Base-by-base conservation (phyloP, 106 monocot genomes). In the Apostasia ramifera region DNA sequence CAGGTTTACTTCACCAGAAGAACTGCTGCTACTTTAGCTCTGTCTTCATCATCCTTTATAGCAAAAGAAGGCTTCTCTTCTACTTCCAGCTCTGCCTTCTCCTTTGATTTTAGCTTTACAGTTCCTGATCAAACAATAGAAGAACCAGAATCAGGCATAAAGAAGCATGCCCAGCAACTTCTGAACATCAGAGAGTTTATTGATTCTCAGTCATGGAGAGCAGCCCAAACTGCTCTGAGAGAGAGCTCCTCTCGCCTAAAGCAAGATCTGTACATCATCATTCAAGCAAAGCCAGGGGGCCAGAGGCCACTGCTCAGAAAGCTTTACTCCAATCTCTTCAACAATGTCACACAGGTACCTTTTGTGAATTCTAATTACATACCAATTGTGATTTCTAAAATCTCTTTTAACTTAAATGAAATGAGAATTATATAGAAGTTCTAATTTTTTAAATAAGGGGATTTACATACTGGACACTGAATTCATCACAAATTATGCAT, bases 211-310 rank as follows among this genome's bases (percentile, higher is more conserved):
- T 81, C 84, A 14, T 86, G 89, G 84, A 40, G 61, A 47, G 89
- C 81, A 59, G 66, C 61, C 4, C 86, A 86, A 69, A 6, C 40
- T 2, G 69, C 66, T 44, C 83, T 89, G 10, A 47, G 82, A 0
- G 78, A 83, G 77, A 84, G 79, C 64, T 78, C 88, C 11, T 44
- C 81, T 4, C 70, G 64, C 37, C 74, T 92, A 8, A 92, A 88
- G 68, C 88, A 92, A 47, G 88, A 85, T 66, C 61, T 88, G 15
- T 89, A 88, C 72, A 89, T 89, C 13, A 77, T 93, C 10, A 86
- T 93, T 40, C 89, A 89, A 42, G 63, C 70, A 1, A 81, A 66
- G 7, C 86, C 86, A 0, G 66, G 79, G 40, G 70, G 57, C 1
- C 71, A 69, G 71, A 73, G 92, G 40, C 73, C 76, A 0, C 67